A percentile compares a stretch with the other conserved stretches of the same genome.
Conservation (phyloP, 148 eudicot genomes). For the Camellia lanceoleosa region DNA sequence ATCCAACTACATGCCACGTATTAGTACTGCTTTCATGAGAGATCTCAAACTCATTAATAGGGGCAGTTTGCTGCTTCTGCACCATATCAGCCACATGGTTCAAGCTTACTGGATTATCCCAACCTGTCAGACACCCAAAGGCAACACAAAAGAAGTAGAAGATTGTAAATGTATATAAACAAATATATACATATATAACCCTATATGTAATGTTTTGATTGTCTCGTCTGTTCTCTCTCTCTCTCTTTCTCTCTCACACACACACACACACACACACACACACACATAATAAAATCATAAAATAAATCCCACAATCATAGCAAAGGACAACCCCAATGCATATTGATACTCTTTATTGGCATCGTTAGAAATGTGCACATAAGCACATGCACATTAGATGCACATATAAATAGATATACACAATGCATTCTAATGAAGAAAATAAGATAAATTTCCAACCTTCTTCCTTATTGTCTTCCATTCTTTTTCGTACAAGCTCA, state of each 20-base stretch:
- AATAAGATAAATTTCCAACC: slow-evolving; percentile 37
- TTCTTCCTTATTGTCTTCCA: slow-evolving; percentile 46
- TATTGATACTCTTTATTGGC: background rate
- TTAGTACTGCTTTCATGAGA: slow-evolving; percentile 57
- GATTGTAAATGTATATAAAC: background rate
- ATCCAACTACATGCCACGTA: slow-evolving; percentile 74
- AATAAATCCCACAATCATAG: background rate
- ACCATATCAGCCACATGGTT: slow-evolving; percentile 85
- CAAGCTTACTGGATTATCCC: slow-evolving; percentile 45
- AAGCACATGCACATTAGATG: background rate
- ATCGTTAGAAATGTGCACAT: background rate
- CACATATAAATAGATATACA: background rate
- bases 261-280: background rate
- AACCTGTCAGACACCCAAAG: slow-evolving; percentile 34
- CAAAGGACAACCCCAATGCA: background rate
- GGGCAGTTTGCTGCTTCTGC: slow-evolving; percentile 60
- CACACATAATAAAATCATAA: background rate
- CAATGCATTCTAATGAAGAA: background rate
- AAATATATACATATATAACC: background rate
- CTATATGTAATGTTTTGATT: background rate
- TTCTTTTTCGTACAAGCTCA: slow-evolving; percentile 58
- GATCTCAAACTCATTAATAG: slow-evolving; percentile 72
- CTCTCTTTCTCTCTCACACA: background rate
- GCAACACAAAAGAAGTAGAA: background rate
- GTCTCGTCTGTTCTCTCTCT: background rate